Evolutionary conservation across 441 rosid species (phyloP), one percentile per base, ranked within the genome.

Genomic region (Biscutella laevigata): DNA sequence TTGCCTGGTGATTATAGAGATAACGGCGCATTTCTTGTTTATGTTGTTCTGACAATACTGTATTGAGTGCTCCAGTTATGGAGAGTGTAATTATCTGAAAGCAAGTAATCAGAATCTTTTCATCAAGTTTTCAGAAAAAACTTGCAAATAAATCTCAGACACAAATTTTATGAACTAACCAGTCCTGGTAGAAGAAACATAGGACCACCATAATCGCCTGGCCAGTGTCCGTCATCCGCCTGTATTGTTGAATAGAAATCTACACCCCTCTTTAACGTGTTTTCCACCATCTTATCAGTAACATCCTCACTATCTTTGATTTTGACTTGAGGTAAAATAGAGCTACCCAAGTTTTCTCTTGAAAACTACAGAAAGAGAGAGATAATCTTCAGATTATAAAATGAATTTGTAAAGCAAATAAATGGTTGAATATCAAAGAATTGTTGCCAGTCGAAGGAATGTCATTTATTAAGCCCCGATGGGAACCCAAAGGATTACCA

Each of bases 161-260:
- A 53, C 13, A 1, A 51, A 32, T 20, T 28, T 17, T 30, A 43
- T 57, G 53, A 47, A 60, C 80, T 47, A 70, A 88, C 96, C 85
- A 88, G 65, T 28, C 96, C 95, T 28, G 95, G 98, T 69, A 91
- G 55, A 27, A 88, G 94, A 74, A 91, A 91, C 95, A 83, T 81
- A 37, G 95, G 96, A 55, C 98, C 98, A 15, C 96, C 98, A 71
- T 85, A 91, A 73, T 91, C 98, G 11, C 98, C 96, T 1, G 96
- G 84, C 98, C 98, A 91, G 59, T 88, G 95, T 13, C 95, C 98
- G 35, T 88, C 96, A 32, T 75, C 71, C 1, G 94, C 94, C 71
- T 91, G 96, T 37, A 88, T 53, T 7, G 77, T 66, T 37, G 96
- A 85, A 70, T 78, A 74, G 60, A 75, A 85, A 68, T 62, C 68